Base-by-base conservation (phyloP, 1,284 basidiomycete species). In the Phellopilus nigrolimitatus region DNA sequence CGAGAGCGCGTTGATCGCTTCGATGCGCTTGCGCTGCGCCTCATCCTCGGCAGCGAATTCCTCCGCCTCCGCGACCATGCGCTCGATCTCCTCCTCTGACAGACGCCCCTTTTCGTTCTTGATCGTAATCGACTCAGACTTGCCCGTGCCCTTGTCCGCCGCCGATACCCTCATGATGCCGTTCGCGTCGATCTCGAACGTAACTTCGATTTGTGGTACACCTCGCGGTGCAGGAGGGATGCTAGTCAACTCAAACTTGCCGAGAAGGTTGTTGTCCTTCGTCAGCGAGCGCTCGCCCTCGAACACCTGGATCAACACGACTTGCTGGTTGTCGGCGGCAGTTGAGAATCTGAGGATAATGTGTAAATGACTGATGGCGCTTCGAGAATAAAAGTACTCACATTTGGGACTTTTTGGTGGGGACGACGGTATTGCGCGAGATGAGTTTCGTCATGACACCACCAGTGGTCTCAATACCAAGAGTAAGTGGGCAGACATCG, bases 401-500 rank as follows among this genome's bases (percentile, higher is more conserved):
- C 82, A 95, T 95, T 73, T 97, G 92, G 56, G 84, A 86, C 80
- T 99, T 98, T 79, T 92, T 91, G 66, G 95, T 97, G 53, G 95
- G 95, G 61, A 99, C 92, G 65, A 95, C 91, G 27, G 95, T 97
- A 86, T 97, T 97, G 64, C 95, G 89, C 56, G 89, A 79, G 63
- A 95, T 95, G 63, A 98, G 82, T 74, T 95, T 95, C 66, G 95
- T 97, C 82, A 98, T 93, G 62, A 98, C 94, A 71, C 95, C 95
- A 59, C 95, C 95, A 43, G 94, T 95, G 60, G 94, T 98, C 80
- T 97, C 95, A 62, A 98, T 97, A 83, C 95, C 95, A 63, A 95
- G 83, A 22, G 91, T 94, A 37, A 95, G 78, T 21, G 94, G 91
- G 79, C 86, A 88, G 66, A 98, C 93, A 69, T 98, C 95, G 64